phyloP scores from a whole-genome alignment of 2,329 filamentous ascomycete genomes.

The Magnaporthiopsis incrustans region DNA sequence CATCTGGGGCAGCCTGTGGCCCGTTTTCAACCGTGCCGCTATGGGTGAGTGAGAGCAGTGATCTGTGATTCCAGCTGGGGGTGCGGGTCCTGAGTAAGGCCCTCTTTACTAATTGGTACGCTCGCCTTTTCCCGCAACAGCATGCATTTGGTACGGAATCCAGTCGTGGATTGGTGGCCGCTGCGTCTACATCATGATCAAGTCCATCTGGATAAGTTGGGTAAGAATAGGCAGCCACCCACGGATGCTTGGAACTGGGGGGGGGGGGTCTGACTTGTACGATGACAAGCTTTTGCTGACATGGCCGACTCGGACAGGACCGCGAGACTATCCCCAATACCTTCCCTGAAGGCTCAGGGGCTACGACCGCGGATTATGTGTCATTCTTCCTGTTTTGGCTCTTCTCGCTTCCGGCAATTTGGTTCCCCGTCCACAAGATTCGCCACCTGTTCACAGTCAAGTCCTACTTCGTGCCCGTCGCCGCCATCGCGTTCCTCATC shows the following conservation, averaged over 20 bases:
- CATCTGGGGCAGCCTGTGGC: conserved; percentile 84
- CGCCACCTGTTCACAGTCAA: conserved; percentile 89
- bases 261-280: too few relatives aligned
- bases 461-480: conserved; percentile 71
- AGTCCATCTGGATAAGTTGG: conserved; percentile 70
- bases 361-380: conserved; percentile 65
- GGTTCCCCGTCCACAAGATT: conserved; percentile 83
- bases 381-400: conserved; percentile 88
- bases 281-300: not conserved
- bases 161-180: conserved; percentile 78
- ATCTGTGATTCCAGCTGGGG: conserved; percentile 4
- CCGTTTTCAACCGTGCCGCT: conserved; percentile 78
- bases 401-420: conserved; percentile 71
- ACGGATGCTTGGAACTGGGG: not conserved
- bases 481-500: conserved; percentile 79
- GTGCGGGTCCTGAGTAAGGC: not conserved
- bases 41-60: conserved; percentile 43
- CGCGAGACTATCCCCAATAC: conserved; percentile 55
- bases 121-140: conserved; percentile 23
- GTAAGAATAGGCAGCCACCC: conserved; percentile 24
- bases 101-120: conserved; percentile 8
- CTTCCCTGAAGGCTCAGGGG: conserved; percentile 57
- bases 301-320: conserved; percentile 23
- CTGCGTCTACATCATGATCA: conserved; percentile 85
- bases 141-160: conserved; percentile 82